Conservation (phyloP, 2,329 filamentous ascomycete species). For the Xylariales sp. region DNA sequence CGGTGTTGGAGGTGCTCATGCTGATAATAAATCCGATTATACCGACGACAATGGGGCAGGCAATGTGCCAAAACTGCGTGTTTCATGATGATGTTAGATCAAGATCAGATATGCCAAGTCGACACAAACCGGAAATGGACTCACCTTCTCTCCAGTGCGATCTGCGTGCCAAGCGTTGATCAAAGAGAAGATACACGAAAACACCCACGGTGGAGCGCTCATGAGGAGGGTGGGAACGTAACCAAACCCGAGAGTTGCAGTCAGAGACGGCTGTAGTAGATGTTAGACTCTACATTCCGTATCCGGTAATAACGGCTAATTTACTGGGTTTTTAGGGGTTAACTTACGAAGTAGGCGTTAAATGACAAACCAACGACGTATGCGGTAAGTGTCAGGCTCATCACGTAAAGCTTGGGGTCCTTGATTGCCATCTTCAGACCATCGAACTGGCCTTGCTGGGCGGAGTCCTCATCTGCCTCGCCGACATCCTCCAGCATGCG, state of each 20-base stretch:
- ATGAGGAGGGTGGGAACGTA: slow-evolving; percentile 51
- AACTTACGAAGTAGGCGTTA: slow-evolving; percentile 52
- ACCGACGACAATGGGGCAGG: slow-evolving; percentile 47
- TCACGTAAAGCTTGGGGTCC: slow-evolving; percentile 58
- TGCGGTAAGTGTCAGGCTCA: slow-evolving; percentile 59
- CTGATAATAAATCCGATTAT: slow-evolving; percentile 54
- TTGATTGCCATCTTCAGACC: slow-evolving; percentile 56
- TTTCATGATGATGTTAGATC: background rate
- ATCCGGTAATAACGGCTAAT: no score
- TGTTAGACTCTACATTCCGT: no score
- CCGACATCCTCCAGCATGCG: slow-evolving; percentile 55
- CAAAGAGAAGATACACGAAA: slow-evolving; percentile 53
- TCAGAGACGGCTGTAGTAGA: slow-evolving; percentile 39
- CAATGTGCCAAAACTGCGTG: slow-evolving; percentile 52
- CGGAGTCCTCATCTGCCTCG: slow-evolving; percentile 47
- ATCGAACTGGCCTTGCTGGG: slow-evolving; percentile 44
- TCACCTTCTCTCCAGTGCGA: slow-evolving; percentile 46
- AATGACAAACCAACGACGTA: slow-evolving; percentile 56
- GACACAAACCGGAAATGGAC: slow-evolving; percentile 5
- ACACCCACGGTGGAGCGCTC: slow-evolving; percentile 55
- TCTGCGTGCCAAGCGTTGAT: slow-evolving; percentile 53
- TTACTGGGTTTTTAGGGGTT: no score
- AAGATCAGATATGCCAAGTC: background rate
- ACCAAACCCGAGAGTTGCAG: slow-evolving; percentile 46
- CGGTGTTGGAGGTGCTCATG: slow-evolving; percentile 52